A percentile compares a stretch with the other conserved stretches of the same genome.
Conservation (phyloP, 495 filamentous ascomycete species). For the Xylaria castorea region DNA sequence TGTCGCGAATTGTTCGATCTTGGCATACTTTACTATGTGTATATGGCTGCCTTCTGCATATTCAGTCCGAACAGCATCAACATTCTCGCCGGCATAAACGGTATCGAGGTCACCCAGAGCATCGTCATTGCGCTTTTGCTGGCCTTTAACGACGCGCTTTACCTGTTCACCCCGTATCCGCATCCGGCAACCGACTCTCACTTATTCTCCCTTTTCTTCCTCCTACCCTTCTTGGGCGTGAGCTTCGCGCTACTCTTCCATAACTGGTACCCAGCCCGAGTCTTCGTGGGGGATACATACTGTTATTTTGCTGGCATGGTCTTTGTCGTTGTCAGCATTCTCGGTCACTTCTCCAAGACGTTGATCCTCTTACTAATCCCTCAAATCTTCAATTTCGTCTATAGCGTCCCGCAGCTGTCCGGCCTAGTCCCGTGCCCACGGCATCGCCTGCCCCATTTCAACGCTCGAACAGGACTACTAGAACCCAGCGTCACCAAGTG, state of each 20-base stretch:
- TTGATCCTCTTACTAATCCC: constrained; percentile 88
- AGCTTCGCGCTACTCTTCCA: constrained; percentile 84
- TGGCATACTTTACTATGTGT: constrained; percentile 89
- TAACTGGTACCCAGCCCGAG: constrained; percentile 95
- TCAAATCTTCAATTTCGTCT: constrained; percentile 95
- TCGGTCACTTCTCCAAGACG: constrained; percentile 98
- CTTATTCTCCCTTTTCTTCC: constrained; percentile 91
- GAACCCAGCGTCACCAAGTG: constrained; percentile 87
- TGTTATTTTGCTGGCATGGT: constrained; percentile 99
- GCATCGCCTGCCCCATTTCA: constrained; percentile 89
- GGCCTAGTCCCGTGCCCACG: constrained; percentile 88
- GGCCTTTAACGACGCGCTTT: constrained; percentile 80
- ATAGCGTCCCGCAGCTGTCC: constrained; percentile 90
- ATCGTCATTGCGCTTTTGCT: constrained; percentile 87
- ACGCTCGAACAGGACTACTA: constrained; percentile 77
- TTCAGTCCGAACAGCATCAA: constrained; percentile 99
- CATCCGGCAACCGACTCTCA: constrained; percentile 97
- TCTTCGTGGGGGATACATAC: constrained; percentile 98
- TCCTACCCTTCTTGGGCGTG: constrained; percentile 92
- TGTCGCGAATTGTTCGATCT: constrained; percentile 83
- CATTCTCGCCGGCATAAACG: constrained; percentile 96
- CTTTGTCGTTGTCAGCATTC: constrained; percentile 93
- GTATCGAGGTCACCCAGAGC: constrained; percentile 94
- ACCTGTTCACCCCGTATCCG: constrained; percentile 78
- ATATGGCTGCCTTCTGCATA: constrained; percentile 94